phyloP scores from a whole-genome alignment of 345 rosid species.

The Tarenaya hassleriana region DNA sequence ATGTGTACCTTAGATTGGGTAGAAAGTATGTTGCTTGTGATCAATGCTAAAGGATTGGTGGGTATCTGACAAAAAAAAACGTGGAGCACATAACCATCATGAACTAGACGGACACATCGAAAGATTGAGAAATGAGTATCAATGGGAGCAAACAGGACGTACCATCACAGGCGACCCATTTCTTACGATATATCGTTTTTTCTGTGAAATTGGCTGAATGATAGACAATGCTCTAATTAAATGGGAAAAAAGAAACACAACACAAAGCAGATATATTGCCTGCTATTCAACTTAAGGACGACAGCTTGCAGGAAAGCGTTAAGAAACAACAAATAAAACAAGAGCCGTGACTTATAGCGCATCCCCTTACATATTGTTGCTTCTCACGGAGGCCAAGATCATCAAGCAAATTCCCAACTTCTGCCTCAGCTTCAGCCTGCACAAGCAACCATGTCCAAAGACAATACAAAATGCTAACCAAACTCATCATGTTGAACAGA shows the following conservation, averaged over 20 bases:
- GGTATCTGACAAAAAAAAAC: conserved; percentile 52
- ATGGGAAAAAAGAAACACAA: not conserved
- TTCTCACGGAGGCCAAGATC: conserved; percentile 75
- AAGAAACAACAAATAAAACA: not conserved
- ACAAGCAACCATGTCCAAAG: conserved; percentile 9
- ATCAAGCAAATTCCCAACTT: conserved; percentile 63
- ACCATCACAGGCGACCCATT: conserved; percentile 78
- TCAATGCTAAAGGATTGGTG: conserved; percentile 57
- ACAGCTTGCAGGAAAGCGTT: no score
- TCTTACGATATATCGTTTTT: conserved; percentile 70
- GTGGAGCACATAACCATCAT: conserved; percentile 4
- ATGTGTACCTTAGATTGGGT: conserved; percentile 71
- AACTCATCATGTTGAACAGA: not conserved
- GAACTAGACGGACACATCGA: conserved; percentile 13
- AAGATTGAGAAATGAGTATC: conserved; percentile 15
- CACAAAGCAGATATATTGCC: not conserved
- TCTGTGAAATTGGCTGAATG: conserved; percentile 75
- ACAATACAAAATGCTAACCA: not conserved
- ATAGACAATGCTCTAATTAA: conserved; percentile 14
- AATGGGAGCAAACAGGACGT: conserved; percentile 24
- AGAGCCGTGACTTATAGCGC: not conserved
- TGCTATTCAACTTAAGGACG: no score
- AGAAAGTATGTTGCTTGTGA: conserved; percentile 67
- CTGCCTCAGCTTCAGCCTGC: conserved; percentile 80
- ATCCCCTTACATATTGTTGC: conserved; percentile 66